phyloP scores from a whole-genome alignment of 2,329 filamentous ascomycete genomes.

The Exophiala xenobiotica region DNA sequence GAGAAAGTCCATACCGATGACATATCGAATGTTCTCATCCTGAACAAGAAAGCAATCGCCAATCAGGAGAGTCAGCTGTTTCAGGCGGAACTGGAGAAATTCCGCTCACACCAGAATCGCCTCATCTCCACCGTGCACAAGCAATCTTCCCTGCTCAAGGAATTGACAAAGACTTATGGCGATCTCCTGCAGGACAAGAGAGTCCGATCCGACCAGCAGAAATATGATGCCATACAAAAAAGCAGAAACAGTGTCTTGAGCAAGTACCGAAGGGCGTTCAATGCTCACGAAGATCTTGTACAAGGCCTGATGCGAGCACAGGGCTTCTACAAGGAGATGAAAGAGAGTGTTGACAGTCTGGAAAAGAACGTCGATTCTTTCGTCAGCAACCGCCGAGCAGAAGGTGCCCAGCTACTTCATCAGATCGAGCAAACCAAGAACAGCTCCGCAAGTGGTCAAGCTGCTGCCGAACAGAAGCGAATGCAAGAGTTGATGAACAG shows the following conservation, averaged over 20 bases:
- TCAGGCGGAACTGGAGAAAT: conserved; percentile 96
- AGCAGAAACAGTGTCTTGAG: conserved; percentile 78
- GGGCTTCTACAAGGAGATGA: conserved; percentile 94
- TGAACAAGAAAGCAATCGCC: conserved; percentile 95
- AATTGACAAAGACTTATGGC: conserved; percentile 84
- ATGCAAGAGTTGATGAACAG: conserved; percentile 89
- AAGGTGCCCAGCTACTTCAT: conserved; percentile 83
- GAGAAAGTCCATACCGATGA: conserved; percentile 93
- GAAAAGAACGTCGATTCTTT: conserved; percentile 97
- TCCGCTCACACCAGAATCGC: conserved; percentile 85
- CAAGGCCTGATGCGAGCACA: conserved; percentile 84
- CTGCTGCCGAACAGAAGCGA: conserved; percentile 82
- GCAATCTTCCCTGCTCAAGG: conserved; percentile 90
- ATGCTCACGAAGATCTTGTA: conserved; percentile 86
- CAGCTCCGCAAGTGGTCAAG: conserved; percentile 57
- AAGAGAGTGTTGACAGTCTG: conserved; percentile 85
- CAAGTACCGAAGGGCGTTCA: conserved; percentile 86
- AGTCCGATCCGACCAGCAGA: conserved; percentile 88
- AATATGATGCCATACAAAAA: conserved; percentile 84
- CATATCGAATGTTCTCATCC: conserved; percentile 92
- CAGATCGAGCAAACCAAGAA: conserved; percentile 81
- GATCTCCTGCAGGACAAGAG: conserved; percentile 88
- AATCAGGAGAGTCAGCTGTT: conserved; percentile 92
- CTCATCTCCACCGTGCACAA: conserved; percentile 93
- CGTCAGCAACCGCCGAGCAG: conserved; percentile 87